phyloP scores from a whole-genome alignment of 352 stramenopile species.

The Saprolegnia diclina region DNA sequence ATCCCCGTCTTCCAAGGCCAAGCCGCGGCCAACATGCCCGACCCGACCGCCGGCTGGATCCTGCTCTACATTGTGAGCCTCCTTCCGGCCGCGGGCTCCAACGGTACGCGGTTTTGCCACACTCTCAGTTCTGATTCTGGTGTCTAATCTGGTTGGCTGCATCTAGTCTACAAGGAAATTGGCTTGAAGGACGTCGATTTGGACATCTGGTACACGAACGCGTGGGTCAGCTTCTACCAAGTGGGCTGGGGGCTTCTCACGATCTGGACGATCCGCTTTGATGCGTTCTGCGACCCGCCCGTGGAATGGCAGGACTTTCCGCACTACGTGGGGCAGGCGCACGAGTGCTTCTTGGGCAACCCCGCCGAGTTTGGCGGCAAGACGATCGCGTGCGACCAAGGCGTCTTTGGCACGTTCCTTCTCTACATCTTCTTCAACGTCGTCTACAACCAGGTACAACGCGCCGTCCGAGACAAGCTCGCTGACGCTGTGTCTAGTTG shows the following conservation, averaged over 20 bases:
- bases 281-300: constrained; percentile 25
- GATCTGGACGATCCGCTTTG: constrained; percentile 26
- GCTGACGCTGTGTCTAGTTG: constrained; percentile 16
- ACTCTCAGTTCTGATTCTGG: not conserved
- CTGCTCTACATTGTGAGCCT: constrained; percentile 72
- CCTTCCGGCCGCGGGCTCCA: constrained; percentile 64
- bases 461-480: too few relatives aligned
- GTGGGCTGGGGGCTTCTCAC: constrained; percentile 27
- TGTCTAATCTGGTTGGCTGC: not conserved
- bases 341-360: constrained; percentile 28
- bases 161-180: constrained; percentile 31
- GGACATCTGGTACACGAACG: constrained; percentile 31
- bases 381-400: constrained; percentile 18
- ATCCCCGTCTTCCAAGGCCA: constrained; percentile 27
- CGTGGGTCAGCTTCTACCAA: constrained; percentile 28
- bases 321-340: constrained; percentile 21
- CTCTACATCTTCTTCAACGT: constrained; percentile 29
- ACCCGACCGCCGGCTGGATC: constrained; percentile 27
- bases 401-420: constrained; percentile 25
- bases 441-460: constrained; percentile 28
- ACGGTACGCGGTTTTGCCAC: constrained; percentile 31
- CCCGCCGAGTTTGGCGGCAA: constrained; percentile 16
- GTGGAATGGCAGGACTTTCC: constrained; percentile 19
- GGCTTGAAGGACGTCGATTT: constrained; percentile 29
- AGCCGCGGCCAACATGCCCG: constrained; percentile 22